phyloP scores from a whole-genome alignment of 371 early-diverging fungal species.

The Rhizopus sp. region DNA sequence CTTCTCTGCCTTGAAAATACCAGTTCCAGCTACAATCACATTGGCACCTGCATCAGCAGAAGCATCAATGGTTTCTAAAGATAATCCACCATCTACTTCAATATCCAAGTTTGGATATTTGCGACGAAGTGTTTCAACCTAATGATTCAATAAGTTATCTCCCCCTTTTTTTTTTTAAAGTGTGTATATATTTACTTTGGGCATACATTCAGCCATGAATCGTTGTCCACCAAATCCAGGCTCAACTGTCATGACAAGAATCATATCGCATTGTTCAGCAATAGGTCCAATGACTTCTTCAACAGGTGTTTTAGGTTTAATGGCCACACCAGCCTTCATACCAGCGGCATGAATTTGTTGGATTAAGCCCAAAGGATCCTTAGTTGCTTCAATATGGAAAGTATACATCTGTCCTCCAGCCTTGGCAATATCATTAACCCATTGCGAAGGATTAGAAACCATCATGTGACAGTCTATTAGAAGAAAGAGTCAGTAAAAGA shows the following conservation, averaged over 20 bases:
- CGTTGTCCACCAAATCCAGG: constrained; percentile 98
- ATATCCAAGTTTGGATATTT: constrained; percentile 90
- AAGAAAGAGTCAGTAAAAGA: constrained; percentile 7
- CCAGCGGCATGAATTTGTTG: constrained; percentile 78
- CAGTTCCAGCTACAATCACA: constrained; percentile 98
- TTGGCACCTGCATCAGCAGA: constrained; percentile 96
- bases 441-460: constrained; percentile 92
- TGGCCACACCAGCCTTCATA: constrained; percentile 94
- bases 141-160: not conserved
- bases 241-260: constrained; percentile 98
- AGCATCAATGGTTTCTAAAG: constrained; percentile 80
- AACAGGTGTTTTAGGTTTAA: constrained; percentile 92
- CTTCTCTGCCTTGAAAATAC: constrained; percentile 84
- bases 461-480: constrained; percentile 94
- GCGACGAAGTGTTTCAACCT: constrained; percentile 66
- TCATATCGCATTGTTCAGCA: constrained; percentile 81
- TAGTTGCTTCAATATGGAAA: constrained; percentile 94
- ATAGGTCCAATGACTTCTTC: constrained; percentile 69
- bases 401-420: constrained; percentile 92
- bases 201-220: constrained; percentile 87
- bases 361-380: constrained; percentile 76
- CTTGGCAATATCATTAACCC: constrained; percentile 93
- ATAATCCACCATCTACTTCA: constrained; percentile 98
- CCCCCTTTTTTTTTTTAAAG: not conserved
- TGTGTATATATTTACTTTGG: constrained; percentile 64